Evolutionary conservation across 73 alveolate genomes (phyloP).

Genomic region (Vitrella brassicaformis): DNA sequence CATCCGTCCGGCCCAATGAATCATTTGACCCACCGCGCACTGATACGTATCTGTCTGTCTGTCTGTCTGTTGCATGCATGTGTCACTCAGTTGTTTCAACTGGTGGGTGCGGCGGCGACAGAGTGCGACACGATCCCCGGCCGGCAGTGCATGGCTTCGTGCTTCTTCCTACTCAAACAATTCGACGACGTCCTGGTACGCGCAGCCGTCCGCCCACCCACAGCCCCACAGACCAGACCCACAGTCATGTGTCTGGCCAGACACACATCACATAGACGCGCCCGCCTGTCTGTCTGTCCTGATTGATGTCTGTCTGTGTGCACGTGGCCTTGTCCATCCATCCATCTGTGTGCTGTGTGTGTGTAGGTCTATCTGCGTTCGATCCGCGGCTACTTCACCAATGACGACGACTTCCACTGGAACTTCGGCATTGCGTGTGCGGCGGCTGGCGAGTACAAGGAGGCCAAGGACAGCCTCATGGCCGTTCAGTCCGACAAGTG

Average conservation of each 20-base stretch:
- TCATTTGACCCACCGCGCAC: no score
- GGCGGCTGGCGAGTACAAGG: conserved; percentile 50
- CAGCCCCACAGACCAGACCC: no score
- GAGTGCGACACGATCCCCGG: conserved; percentile 99
- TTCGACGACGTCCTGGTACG: conserved; percentile 52
- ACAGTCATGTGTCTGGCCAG: no score
- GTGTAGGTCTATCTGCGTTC: conserved; percentile 73
- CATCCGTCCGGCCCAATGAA: no score
- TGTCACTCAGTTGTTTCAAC: conserved; percentile 60
- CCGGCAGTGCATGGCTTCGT: conserved; percentile 93
- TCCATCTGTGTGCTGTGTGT: conserved; percentile 52
- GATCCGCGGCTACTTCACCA: conserved; percentile 71
- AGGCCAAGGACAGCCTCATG: conserved; percentile 39
- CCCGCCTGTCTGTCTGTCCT: neutral
- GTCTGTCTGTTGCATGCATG: neutral
- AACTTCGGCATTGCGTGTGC: conserved; percentile 73
- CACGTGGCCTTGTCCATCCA: neutral
- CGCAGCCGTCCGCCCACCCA: no score
- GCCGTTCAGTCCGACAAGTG: conserved; percentile 29
- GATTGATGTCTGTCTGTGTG: neutral
- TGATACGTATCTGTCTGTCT: no score
- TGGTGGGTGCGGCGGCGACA: conserved; percentile 90
- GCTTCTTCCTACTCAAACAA: conserved; percentile 75
- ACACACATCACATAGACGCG: no score
- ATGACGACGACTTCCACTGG: conserved; percentile 97